phyloP scores from a whole-genome alignment of 2,329 filamentous ascomycete species.

The Sporothrix brunneoviolacea region DNA sequence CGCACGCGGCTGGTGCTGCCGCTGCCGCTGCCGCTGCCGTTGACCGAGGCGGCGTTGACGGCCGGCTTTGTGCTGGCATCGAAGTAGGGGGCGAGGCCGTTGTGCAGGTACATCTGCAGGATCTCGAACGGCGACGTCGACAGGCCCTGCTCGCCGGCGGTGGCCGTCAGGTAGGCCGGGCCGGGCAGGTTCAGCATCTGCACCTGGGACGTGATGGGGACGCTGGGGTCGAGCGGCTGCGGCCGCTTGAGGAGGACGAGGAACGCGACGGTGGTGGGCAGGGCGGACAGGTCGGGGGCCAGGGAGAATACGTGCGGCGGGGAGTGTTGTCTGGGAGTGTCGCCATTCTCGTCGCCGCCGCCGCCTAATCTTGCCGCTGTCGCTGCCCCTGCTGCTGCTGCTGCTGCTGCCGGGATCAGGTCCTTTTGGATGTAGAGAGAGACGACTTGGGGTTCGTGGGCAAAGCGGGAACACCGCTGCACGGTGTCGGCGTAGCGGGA shows the following conservation, averaged over 20 bases:
- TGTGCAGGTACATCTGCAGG: slow-evolving; percentile 84
- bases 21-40: slow-evolving; percentile 27
- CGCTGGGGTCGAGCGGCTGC: slow-evolving; percentile 73
- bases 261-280: slow-evolving; percentile 73
- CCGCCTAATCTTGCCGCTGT: slow-evolving; percentile 25
- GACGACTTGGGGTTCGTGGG: slow-evolving; percentile 75
- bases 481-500: slow-evolving; percentile 69
- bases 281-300: slow-evolving; percentile 72
- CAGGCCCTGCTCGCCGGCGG: slow-evolving; percentile 62
- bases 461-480: slow-evolving; percentile 82
- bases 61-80: slow-evolving; percentile 86
- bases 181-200: slow-evolving; percentile 90
- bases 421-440: slow-evolving; percentile 91
- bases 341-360: slow-evolving; percentile 40
- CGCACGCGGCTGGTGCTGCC: slow-evolving; percentile 40
- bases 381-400: background rate
- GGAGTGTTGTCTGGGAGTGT: background rate
- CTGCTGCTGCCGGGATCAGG: slow-evolving; percentile 2
- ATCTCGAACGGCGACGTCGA: slow-evolving; percentile 82
- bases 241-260: slow-evolving; percentile 87
- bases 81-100: slow-evolving; percentile 90
- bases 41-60: slow-evolving; percentile 54
- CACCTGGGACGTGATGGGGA: slow-evolving; percentile 80
- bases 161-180: slow-evolving; percentile 61
- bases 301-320: slow-evolving; percentile 65